Conservation (phyloP, 2,329 filamentous ascomycete genomes). For the Pseudogymnoascus sp. region DNA sequence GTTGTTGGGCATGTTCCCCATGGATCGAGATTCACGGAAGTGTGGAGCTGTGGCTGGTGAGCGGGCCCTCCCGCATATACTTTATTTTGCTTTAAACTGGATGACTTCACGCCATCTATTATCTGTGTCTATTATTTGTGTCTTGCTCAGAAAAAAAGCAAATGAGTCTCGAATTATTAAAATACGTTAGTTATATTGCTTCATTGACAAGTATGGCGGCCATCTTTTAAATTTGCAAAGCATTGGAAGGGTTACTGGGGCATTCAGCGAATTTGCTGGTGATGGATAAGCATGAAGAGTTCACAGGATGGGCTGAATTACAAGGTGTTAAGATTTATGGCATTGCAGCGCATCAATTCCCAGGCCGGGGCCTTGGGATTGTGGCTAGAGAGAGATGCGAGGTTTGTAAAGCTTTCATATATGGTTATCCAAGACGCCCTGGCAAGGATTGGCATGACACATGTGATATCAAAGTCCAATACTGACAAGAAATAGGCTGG, state of each 20-base stretch:
- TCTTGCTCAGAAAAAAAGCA: background rate
- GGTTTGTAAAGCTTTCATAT: conserved; percentile 34
- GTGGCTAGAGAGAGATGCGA: conserved; percentile 59
- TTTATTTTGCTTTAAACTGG: background rate
- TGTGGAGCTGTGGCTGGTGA: conserved; percentile 7
- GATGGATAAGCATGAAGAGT: conserved; percentile 37
- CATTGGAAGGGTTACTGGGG: background rate
- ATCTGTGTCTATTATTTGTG: background rate
- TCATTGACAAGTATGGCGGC: background rate
- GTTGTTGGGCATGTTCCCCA: background rate
- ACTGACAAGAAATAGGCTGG: conserved; percentile 37
- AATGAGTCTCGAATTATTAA: background rate
- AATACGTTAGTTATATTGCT: background rate
- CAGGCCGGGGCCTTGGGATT: conserved; percentile 69
- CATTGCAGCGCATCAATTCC: conserved; percentile 57
- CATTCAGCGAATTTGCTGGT: background rate
- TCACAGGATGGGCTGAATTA: conserved; percentile 58
- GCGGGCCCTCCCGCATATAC: conserved; percentile 6
- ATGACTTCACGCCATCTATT: background rate
- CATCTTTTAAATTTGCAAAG: background rate
- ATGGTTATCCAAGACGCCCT: background rate
- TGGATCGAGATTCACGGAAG: background rate
- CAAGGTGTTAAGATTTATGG: conserved; percentile 60
- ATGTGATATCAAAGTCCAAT: background rate
- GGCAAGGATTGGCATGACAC: background rate